A percentile compares a stretch with the other conserved stretches of the same genome.
These are phyloP conservation scores for Emmonsia crescens DNA, from an alignment of 2,329 filamentous ascomycete genomes.

Conservation along the genomic window DNA sequence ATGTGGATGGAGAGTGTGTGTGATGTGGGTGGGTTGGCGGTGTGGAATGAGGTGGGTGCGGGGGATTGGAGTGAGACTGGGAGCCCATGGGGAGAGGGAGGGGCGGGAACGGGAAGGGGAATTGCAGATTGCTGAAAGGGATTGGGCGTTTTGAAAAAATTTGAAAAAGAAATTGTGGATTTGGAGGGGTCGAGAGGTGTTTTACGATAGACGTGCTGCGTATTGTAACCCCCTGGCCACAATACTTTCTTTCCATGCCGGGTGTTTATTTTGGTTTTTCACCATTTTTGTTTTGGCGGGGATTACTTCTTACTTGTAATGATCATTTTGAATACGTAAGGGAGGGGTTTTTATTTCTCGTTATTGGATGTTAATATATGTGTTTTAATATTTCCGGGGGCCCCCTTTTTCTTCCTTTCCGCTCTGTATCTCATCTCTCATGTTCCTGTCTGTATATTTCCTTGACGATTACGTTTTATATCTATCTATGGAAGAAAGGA, in stretches of 20 bases:
- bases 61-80: not conserved
- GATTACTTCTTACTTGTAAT: not conserved
- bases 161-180: not conserved
- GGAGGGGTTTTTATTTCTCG: not conserved
- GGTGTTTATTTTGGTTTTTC: not conserved
- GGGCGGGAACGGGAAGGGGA: not conserved
- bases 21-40: constrained; percentile 19
- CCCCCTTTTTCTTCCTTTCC: not conserved
- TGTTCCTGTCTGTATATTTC: not conserved
- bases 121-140: not conserved
- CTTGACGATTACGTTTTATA: not conserved
- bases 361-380: not conserved
- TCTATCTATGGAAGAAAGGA: not conserved
- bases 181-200: not conserved
- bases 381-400: not conserved
- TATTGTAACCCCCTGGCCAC: too few species aligned
- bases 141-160: not conserved
- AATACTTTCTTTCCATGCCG: not conserved
- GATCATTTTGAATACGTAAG: not conserved
- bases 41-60: constrained; percentile 20
- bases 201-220: too few species aligned
- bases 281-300: not conserved
- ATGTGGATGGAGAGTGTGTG: constrained; percentile 29
- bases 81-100: not conserved
- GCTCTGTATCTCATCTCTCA: not conserved